Evolutionary conservation across 257 asterid genomes (phyloP).

Genomic region (Solanum tacnaense): DNA sequence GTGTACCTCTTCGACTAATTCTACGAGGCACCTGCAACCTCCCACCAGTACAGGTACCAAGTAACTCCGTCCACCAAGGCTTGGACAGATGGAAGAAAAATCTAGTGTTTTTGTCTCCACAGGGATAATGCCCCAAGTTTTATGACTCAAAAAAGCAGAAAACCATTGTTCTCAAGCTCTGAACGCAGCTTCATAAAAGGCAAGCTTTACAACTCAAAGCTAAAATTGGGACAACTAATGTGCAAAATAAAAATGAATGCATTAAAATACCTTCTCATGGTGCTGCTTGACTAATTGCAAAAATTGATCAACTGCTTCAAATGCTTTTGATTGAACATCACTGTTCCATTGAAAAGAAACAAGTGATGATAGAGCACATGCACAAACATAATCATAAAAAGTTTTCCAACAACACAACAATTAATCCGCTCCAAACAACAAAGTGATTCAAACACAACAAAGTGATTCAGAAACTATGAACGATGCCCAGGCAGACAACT

Average conservation of each 20-base stretch:
- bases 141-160: background rate
- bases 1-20: background rate
- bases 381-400: background rate
- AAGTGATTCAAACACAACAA: background rate
- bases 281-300: slow-evolving; percentile 74
- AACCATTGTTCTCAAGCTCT: background rate
- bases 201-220: background rate
- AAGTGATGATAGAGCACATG: background rate
- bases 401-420: background rate
- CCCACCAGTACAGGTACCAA: background rate
- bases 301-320: slow-evolving; percentile 92
- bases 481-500: background rate
- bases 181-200: background rate
- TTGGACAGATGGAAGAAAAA: background rate
- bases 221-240: background rate
- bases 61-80: background rate
- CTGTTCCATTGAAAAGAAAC: slow-evolving; percentile 27
- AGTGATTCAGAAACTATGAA: background rate
- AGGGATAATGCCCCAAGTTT: background rate
- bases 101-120: background rate
- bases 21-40: background rate
- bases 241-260: background rate
- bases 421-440: background rate
- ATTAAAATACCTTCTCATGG: slow-evolving; percentile 48
- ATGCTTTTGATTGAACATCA: slow-evolving; percentile 88